Conservation (phyloP, 208 protist genomes). For the Naegleria lovaniensis region DNA sequence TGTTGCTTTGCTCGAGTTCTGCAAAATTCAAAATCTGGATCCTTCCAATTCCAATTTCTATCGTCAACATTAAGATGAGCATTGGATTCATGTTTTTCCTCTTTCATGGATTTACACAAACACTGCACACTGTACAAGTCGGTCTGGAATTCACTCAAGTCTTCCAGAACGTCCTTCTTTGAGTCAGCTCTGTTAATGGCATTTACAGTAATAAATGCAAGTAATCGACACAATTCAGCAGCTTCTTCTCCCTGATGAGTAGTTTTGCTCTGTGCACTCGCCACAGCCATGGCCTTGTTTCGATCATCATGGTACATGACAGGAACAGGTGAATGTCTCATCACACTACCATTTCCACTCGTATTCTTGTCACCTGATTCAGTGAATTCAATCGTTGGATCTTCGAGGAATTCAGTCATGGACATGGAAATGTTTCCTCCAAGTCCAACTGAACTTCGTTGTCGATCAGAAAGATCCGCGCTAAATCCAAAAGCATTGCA, state of each 20-base stretch:
- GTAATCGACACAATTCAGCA: slow-evolving; percentile 39
- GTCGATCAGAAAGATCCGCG: background rate
- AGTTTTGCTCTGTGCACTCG: slow-evolving; percentile 34
- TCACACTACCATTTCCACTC: slow-evolving; percentile 45
- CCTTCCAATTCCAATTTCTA: slow-evolving; percentile 38
- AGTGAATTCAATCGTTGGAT: slow-evolving; percentile 30
- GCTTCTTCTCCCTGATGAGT: slow-evolving; percentile 45
- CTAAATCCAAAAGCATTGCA: slow-evolving; percentile 42
- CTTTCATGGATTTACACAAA: background rate
- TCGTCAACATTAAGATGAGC: slow-evolving; percentile 1
- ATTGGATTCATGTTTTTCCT: background rate
- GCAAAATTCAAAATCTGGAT: slow-evolving; percentile 33
- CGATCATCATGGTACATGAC: slow-evolving; percentile 30
- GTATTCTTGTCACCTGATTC: slow-evolving; percentile 36
- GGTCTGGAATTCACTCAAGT: background rate
- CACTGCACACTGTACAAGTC: background rate
- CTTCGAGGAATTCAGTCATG: slow-evolving; percentile 26
- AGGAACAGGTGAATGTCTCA: slow-evolving; percentile 42
- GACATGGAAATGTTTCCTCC: slow-evolving; percentile 41
- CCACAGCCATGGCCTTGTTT: slow-evolving; percentile 26
- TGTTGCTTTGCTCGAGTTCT: slow-evolving; percentile 23
- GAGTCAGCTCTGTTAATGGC: background rate
- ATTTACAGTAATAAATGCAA: slow-evolving; percentile 32
- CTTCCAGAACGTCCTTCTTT: background rate
- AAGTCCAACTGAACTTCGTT: slow-evolving; percentile 37